Conservation (phyloP, 306 rosid genomes). For the Gillenia trifoliata region DNA sequence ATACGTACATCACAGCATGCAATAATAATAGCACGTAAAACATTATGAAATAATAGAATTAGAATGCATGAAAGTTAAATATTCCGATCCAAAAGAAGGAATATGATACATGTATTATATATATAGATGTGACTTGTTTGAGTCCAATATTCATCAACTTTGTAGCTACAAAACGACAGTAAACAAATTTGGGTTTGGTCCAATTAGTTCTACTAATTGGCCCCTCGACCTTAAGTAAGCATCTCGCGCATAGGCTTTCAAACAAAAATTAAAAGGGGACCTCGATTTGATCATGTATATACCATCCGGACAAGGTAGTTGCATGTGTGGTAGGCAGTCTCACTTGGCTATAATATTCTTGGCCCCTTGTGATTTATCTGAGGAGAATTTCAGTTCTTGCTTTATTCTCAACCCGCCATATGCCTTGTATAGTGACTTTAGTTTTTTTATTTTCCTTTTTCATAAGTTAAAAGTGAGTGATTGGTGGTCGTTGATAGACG, state of each 20-base stretch:
- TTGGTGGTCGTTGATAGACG: background rate
- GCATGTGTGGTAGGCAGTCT: background rate
- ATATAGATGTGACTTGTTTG: background rate
- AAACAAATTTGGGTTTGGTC: background rate
- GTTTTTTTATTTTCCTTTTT: background rate
- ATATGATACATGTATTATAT: background rate
- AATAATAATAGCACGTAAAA: background rate
- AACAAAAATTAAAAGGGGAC: slow-evolving; percentile 13
- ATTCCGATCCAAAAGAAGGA: background rate
- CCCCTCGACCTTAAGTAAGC: background rate
- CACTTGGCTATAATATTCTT: background rate
- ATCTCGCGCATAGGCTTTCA: background rate
- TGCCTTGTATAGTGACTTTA: slow-evolving; percentile 2
- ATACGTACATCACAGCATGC: too few species aligned
- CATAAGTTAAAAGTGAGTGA: background rate
- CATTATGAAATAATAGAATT: background rate
- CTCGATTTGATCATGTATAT: background rate
- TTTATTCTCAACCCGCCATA: slow-evolving; percentile 10
- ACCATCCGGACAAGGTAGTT: background rate
- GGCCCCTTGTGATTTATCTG: slow-evolving; percentile 1
- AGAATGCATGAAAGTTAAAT: background rate
- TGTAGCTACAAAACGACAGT: background rate
- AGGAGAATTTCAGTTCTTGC: background rate
- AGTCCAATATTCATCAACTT: slow-evolving; percentile 1
- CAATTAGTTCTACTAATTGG: background rate